Base-by-base conservation (phyloP, 2,329 filamentous ascomycete genomes). In the Monilinia laxa region DNA sequence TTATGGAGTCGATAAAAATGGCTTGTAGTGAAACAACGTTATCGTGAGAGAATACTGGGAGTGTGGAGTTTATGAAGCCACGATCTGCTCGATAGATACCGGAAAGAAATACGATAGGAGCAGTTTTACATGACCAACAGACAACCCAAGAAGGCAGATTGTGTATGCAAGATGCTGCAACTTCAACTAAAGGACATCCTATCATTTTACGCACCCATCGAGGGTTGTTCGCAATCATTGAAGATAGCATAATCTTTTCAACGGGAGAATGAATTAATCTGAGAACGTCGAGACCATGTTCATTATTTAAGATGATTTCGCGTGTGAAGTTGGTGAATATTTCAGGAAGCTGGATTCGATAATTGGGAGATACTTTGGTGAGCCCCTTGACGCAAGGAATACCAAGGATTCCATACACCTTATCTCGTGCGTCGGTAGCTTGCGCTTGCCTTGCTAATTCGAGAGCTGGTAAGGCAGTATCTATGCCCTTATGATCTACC, bases 341-440 rank as follows among this genome's bases (percentile, higher is more conserved):
- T 12, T 65, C 55, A 18, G 54, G 42, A 14, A 65, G 63, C 23
- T 59, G 42, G 2, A 60, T 52, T 40, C 45, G 54, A n/a, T 65
- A 65, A 42, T 52, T 65, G 5, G 54, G 55, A 3, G 63, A 65
- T 11, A 65, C 40, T 1, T 49, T 14, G 2, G 54, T 35, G 38
- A 65, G 47, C 28, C 55, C 63, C 52, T 60, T 28, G 6, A 65
- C 45, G 20, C 63, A 65, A 60, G 55, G 63, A 18, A 65, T 53
- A 49, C 38, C 65, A 18, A 67, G 42, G 14, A 67, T 63, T 1
- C 57, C 65, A 64, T 64, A 67, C 10, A 67, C 60, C 42, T 67
- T 67, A 12, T 67, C 65, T 20, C 58, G 42, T 23, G 65, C 49
- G 55, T 64, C 59, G 35, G 65, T 67, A 31, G 65, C 65, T 64